These are phyloP conservation scores for Ilyonectria destructans DNA, from an alignment of 2,329 filamentous ascomycete species.

Conservation along the genomic window DNA sequence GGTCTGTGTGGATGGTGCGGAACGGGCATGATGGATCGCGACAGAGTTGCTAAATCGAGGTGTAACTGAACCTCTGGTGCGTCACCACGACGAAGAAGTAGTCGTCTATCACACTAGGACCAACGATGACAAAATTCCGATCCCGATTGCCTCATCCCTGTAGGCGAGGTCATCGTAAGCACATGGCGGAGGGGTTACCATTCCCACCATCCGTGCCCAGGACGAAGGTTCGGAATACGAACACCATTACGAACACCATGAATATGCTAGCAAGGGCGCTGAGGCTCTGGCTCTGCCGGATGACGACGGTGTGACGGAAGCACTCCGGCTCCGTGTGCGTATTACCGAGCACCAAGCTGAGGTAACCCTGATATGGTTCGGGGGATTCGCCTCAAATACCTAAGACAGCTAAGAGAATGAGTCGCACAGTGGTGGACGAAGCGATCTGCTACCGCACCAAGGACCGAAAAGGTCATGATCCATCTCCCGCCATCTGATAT, in stretches of 20 bases:
- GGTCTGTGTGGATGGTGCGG: constrained; percentile 8
- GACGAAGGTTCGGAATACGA: constrained; percentile 8
- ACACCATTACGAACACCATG: constrained; percentile 5
- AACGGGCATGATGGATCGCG: constrained; percentile 8
- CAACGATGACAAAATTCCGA: constrained; percentile 13
- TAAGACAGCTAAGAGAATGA: background rate
- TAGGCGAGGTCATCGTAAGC: constrained; percentile 27
- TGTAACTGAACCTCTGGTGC: constrained; percentile 12
- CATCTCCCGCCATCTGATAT: constrained; percentile 13
- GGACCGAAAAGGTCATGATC: background rate
- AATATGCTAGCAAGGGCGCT: constrained; percentile 13
- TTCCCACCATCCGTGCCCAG: background rate
- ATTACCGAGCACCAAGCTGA: constrained; percentile 26
- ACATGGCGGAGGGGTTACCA: constrained; percentile 22
- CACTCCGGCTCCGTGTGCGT: constrained; percentile 34
- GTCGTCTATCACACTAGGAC: background rate
- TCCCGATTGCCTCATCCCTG: constrained; percentile 22
- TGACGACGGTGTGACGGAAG: constrained; percentile 45
- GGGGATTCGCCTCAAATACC: constrained; percentile 20
- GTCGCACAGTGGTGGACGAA: background rate
- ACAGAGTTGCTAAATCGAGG: constrained; percentile 20
- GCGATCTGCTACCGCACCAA: constrained; percentile 4
- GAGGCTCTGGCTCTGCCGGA: constrained; percentile 31
- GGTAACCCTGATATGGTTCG: constrained; percentile 30
- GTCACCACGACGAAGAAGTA: constrained; percentile 21